Evolutionary conservation across 768 basidiomycete species (phyloP), one percentile per base, ranked within the genome.

Genomic region (Boletus sp.): DNA sequence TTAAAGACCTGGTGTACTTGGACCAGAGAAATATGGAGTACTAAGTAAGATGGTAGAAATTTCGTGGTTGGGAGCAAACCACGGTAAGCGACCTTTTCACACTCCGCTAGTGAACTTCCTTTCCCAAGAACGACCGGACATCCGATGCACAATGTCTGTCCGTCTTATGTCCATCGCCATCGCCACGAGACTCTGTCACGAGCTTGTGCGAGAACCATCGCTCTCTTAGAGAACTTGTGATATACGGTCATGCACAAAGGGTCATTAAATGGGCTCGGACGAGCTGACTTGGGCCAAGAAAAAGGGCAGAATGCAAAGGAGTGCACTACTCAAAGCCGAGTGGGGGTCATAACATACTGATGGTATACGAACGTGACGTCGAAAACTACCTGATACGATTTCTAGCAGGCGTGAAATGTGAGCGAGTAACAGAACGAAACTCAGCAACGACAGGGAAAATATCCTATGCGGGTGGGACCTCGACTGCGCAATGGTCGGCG

Each of bases 11-110:
- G 69, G 70, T 34, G 69, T 69, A 67, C 69, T 66, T 58, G 54
- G 47, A 65, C 69, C 69, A 70, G 69, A 57, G 59, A 67, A 71
- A 71, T 71, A 72, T 44, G 67, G 57, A 61, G 70, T 62, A 69
- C 71, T 70, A 71, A 72, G 69, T 70, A 70, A 72, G 69, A 64
- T 72, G 71, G 56, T 67, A 70, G 63, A 61, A 70, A 65, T 47
- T 63, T 58, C 47, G 64, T 57, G 61, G 70, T 61, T 69, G 70
- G 59, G 69, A 71, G 57, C 59, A 55, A 61, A 56, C 68, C 51
- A 56, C 49, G 21, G 53, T 27, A 68, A 64, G 60, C 58, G 41
- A 29, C 17, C 50, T 65, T 70, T 70, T 70, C 65, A 71, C 51
- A 72, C 70, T 71, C 70, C 70, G 70, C 70, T 47, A 35, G 29